Percentiles rank a stretch among this genome's conserved stretches.
These are phyloP conservation scores for Amanita rimosa DNA, from an alignment of 768 basidiomycete species.

Conservation along the genomic window DNA sequence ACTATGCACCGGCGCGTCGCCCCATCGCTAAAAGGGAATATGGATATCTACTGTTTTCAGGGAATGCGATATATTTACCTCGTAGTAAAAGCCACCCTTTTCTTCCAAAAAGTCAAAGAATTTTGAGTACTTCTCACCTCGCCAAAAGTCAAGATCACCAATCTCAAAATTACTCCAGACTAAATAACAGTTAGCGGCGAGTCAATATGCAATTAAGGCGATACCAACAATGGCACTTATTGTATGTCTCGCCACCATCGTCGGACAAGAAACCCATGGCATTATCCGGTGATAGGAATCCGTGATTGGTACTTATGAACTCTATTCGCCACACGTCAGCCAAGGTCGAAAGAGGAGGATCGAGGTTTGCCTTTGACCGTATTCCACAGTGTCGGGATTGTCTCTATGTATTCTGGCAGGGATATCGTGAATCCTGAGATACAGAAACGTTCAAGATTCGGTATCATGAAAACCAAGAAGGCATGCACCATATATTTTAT, in stretches of 20 bases:
- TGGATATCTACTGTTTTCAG: background rate
- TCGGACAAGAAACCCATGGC: slow-evolving; percentile 76
- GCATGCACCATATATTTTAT: slow-evolving; percentile 67
- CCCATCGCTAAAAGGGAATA: slow-evolving; percentile 55
- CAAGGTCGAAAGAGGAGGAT: background rate
- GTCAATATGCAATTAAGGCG: background rate
- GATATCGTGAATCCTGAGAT: slow-evolving; percentile 67
- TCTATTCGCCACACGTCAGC: slow-evolving; percentile 28
- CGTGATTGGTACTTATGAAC: slow-evolving; percentile 58
- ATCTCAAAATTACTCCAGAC: slow-evolving; percentile 97
- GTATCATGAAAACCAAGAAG: background rate
- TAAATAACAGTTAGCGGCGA: slow-evolving; percentile 15
- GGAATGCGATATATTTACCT: slow-evolving; percentile 24
- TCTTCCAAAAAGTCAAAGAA: slow-evolving; percentile 78
- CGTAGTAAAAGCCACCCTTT: slow-evolving; percentile 83
- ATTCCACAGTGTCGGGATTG: slow-evolving; percentile 82
- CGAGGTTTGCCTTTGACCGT: slow-evolving; percentile 46
- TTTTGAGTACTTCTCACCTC: slow-evolving; percentile 67
- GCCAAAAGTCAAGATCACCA: slow-evolving; percentile 74
- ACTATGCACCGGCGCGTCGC: slow-evolving; percentile 84
- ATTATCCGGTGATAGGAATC: slow-evolving; percentile 54
- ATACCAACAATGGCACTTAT: slow-evolving; percentile 59
- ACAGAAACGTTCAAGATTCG: background rate
- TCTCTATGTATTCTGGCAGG: slow-evolving; percentile 72
- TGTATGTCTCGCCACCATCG: slow-evolving; percentile 62